Percentiles rank a stretch among this genome's conserved stretches.
Conservation (phyloP, 2,329 filamentous ascomycete species). For the Alternaria postmessia region DNA sequence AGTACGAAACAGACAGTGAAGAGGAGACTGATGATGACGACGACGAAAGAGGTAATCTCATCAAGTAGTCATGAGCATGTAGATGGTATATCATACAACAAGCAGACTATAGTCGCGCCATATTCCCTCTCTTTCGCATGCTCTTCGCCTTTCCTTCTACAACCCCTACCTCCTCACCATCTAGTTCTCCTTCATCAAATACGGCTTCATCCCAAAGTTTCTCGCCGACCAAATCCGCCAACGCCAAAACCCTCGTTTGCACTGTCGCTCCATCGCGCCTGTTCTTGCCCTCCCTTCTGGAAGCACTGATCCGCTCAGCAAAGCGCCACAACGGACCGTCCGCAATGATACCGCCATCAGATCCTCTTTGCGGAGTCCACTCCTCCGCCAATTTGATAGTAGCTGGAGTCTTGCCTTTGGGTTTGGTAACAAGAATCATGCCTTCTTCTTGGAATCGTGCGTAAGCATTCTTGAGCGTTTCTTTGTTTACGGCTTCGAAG, state of each 20-base stretch:
- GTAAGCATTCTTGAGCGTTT: constrained; percentile 94
- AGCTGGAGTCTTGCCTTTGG: constrained; percentile 68
- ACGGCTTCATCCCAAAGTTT: constrained; percentile 67
- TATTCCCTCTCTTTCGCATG: constrained; percentile 45
- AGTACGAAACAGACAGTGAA: constrained; percentile 68
- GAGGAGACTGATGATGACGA: constrained; percentile 14
- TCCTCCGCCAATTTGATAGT: constrained; percentile 74
- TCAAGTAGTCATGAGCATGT: constrained; percentile 30
- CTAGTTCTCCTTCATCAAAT: constrained; percentile 13
- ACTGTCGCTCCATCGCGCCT: constrained; percentile 92
- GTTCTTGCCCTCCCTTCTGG: constrained; percentile 92
- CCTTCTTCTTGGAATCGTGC: constrained; percentile 88
- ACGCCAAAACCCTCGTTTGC: constrained; percentile 76
- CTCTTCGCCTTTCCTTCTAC: constrained; percentile 34
- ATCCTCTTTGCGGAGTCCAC: constrained; percentile 73
- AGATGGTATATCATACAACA: neutral
- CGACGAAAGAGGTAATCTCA: constrained; percentile 40
- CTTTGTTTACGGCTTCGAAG: constrained; percentile 98
- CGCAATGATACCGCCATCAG: constrained; percentile 67
- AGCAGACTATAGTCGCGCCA: constrained; percentile 41
- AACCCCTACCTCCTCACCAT: constrained; percentile 16
- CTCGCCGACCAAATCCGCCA: constrained; percentile 77
- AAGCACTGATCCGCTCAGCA: constrained; percentile 83
- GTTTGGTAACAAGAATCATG: constrained; percentile 77
- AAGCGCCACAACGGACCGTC: constrained; percentile 89